These are phyloP conservation scores for Populus trichocarpa DNA, from an alignment of 441 rosid species.

Conservation along the genomic window DNA sequence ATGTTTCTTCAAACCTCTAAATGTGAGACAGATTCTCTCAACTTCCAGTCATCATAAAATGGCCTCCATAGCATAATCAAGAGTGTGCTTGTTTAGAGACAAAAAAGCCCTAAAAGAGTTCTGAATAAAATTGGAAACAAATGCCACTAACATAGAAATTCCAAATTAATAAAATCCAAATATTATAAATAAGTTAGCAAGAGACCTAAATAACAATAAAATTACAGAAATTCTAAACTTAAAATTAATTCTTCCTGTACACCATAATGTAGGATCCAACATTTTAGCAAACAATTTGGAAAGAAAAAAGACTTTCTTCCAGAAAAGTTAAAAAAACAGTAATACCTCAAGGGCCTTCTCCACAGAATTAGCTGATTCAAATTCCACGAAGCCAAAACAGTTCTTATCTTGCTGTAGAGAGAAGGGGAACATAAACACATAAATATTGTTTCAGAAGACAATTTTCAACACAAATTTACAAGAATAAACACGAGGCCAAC, in stretches of 20 bases:
- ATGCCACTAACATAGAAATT: neutral
- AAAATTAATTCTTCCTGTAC: neutral
- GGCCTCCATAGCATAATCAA: neutral
- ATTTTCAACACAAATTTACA: constrained; percentile 2
- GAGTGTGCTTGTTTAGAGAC: neutral
- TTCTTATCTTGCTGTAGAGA: constrained; percentile 28
- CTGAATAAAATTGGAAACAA: neutral
- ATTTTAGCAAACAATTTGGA: neutral
- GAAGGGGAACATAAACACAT: neutral
- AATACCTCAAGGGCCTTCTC: constrained; percentile 69
- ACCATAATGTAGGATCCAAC: neutral
- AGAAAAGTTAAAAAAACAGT: neutral
- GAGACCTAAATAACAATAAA: neutral
- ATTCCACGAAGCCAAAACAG: constrained; percentile 95
- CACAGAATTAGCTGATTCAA: constrained; percentile 63
- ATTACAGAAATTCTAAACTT: neutral
- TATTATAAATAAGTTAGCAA: too few species aligned
- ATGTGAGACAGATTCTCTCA: neutral
- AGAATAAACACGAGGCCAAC: constrained; percentile 31
- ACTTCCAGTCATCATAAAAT: neutral
- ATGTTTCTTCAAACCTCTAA: neutral
- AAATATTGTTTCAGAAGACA: constrained; percentile 47
- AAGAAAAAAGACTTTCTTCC: neutral
- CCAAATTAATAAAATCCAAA: neutral
- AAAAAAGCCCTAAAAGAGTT: neutral